Evolutionary conservation across 768 basidiomycete genomes (phyloP), one percentile per base, ranked within the genome.

Genomic region (Thelephora ganbajun): DNA sequence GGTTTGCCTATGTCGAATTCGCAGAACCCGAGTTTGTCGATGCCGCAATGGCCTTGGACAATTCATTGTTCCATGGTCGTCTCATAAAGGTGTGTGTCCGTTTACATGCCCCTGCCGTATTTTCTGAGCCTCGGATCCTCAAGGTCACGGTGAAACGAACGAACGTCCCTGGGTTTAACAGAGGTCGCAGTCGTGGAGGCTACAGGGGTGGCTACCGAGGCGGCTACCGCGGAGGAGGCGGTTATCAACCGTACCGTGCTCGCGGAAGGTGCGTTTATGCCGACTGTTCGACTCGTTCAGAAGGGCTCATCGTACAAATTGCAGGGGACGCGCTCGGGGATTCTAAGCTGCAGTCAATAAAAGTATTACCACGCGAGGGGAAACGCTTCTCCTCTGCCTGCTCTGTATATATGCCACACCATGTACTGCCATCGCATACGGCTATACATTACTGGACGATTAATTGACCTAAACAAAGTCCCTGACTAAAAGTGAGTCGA

Each of bases 1-100:
- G 93, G 45, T 99, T 86, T 68, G 94, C 94, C 46, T 99, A 99
- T 69, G 93, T 99, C 39, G 96, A 99, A 64, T 99, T 99, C 63
- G 81, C 96, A 57, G 92, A 96, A 59, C 74, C 92, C 35, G 82
- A 87, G 50, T 82, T 88, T 54, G 83, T 98, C 53, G 84, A 89
- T 57, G 83, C 90, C 51, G 92, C 94, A 11, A 59, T 96, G 53
- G 81, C 92, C 12, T 75, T 99, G 72, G 91, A 98, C 65, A 93
- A 97, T 56, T 92, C 88, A n/a, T 66, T 93, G 57, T 96, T 99
- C 74, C 78, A 85, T 48, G 92, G 91, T 20, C 77, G 96, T 56
- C 66, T 93, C 60, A 83, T 99, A 63, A 93, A 93, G 70, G 94
- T 89, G 52, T 49, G 73, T 57, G 6, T 35, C n/a, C 20, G n/a